Evolutionary conservation across 2,329 filamentous ascomycete genomes (phyloP), one percentile per base, ranked within the genome.

Genomic region (Alternaria incomplexa): DNA sequence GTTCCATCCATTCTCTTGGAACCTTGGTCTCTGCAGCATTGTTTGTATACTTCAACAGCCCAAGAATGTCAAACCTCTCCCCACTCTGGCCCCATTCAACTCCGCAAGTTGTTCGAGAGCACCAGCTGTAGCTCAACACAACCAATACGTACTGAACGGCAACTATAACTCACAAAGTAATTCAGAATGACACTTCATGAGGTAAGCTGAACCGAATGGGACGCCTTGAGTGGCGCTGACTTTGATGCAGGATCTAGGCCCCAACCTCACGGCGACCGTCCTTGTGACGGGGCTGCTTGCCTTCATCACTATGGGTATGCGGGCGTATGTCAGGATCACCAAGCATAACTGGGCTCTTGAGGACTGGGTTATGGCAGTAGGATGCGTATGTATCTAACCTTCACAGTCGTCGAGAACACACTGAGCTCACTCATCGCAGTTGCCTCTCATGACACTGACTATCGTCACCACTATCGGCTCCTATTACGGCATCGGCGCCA

Each of bases 401-500:
- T 53, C 25, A 36, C 51, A 12, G 43, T 20, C 1, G 40, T 60
- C 7, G 22, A 46, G 17, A n/a, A 44, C 12, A 17, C 20, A 7
- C 25, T 11, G 5, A 28, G 50, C 50, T 62, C 20, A 62, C 44
- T 8, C 7, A 12, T 17, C n/a, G 1, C 25, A 58, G 50, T 15
- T 45, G 32, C 57, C 63, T 13, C 63, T 50, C 2, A 5, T 48
- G n/a, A 52, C 46, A 17, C 12, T 61, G 23, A 74, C 68, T 1
- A 72, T 73, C 8, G 69, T 73, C 22, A 76, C 70, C 28, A 61
- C 76, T 1, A 69, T 69, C 13, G 73, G 71, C 12, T 68, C 75
- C 3, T 79, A 76, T 54, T 65, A 75, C n/a, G 77, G 77, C 17
- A 65, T 79, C 10, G 76, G 77, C 6, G 68, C 73, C 3, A 74